Evolutionary conservation across 2,329 filamentous ascomycete species (phyloP).

Genomic region (Fusarium napiforme): DNA sequence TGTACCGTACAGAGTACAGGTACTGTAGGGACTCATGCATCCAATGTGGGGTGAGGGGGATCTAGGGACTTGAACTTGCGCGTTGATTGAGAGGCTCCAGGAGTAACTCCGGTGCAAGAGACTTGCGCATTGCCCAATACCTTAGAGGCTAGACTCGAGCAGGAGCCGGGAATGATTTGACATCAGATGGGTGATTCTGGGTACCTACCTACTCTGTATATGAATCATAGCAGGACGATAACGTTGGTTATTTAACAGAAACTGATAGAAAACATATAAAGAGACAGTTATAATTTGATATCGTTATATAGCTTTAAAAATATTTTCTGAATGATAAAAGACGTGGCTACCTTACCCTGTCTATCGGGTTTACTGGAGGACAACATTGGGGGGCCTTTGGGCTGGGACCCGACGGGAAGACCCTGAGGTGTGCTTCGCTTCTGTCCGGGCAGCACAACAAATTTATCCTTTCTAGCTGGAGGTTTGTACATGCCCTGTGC

Average conservation of each 20-base stretch:
- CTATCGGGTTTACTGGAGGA: background rate
- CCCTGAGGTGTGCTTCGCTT: constrained; percentile 7
- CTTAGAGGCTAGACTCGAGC: background rate
- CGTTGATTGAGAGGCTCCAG: background rate
- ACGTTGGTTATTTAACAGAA: background rate
- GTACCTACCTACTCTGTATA: too few relatives aligned
- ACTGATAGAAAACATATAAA: background rate
- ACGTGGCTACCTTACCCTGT: background rate
- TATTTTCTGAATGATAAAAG: background rate
- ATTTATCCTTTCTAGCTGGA: background rate
- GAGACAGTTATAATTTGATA: too few relatives aligned
- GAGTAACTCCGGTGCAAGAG: constrained; percentile 17
- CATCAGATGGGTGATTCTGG: background rate
- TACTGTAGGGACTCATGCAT: background rate
- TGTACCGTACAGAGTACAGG: too few relatives aligned
- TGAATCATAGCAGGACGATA: background rate
- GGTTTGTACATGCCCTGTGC: background rate
- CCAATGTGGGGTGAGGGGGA: constrained; percentile 6
- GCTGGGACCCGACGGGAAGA: background rate
- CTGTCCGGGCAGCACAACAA: constrained; percentile 4
- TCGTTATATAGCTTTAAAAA: background rate
- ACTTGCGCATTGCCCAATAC: background rate
- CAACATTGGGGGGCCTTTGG: background rate
- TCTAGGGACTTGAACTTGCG: background rate
- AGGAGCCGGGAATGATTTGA: background rate